Percentiles rank a stretch among this genome's conserved stretches.
Evolutionary conservation across 352 stramenopile species (phyloP).

Genomic region (Thraustochytrium striatum): DNA sequence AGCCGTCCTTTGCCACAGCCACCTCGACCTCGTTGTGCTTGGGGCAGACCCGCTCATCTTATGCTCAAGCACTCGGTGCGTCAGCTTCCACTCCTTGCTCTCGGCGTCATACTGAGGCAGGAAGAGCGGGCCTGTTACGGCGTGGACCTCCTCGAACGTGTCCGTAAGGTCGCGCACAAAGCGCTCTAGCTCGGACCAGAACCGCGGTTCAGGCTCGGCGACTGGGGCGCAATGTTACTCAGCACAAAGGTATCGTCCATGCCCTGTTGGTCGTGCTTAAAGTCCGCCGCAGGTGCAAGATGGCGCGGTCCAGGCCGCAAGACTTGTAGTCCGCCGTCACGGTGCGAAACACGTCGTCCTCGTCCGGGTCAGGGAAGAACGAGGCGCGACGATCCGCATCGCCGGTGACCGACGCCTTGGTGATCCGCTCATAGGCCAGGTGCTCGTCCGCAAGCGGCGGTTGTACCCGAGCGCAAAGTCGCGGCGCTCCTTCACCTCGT

Average conservation of each 20-base stretch:
- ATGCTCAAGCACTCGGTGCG: conserved; percentile 61
- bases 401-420: conserved; percentile 65
- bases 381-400: conserved; percentile 73
- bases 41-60: not conserved
- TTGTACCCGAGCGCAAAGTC: conserved; percentile 78
- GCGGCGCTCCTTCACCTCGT: conserved; percentile 67
- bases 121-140: conserved; percentile 88
- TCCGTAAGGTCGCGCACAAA: conserved; percentile 74
- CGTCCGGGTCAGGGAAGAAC: conserved; percentile 72
- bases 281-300: conserved; percentile 83
- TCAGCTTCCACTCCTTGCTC: conserved; percentile 65
- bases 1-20: conserved; percentile 5
- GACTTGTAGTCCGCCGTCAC: conserved; percentile 77
- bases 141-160: conserved; percentile 72
- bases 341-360: conserved; percentile 73
- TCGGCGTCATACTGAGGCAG: conserved; percentile 72
- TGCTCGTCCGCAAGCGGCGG: conserved; percentile 71
- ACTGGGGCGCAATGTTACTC: conserved; percentile 87
- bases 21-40: not conserved
- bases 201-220: conserved; percentile 68
- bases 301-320: conserved; percentile 89
- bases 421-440: conserved; percentile 77
- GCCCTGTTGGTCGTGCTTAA: conserved; percentile 67
- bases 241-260: conserved; percentile 91
- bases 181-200: conserved; percentile 76